phyloP scores from a whole-genome alignment of 305 asterid genomes.

The Fraxinus greggii region DNA sequence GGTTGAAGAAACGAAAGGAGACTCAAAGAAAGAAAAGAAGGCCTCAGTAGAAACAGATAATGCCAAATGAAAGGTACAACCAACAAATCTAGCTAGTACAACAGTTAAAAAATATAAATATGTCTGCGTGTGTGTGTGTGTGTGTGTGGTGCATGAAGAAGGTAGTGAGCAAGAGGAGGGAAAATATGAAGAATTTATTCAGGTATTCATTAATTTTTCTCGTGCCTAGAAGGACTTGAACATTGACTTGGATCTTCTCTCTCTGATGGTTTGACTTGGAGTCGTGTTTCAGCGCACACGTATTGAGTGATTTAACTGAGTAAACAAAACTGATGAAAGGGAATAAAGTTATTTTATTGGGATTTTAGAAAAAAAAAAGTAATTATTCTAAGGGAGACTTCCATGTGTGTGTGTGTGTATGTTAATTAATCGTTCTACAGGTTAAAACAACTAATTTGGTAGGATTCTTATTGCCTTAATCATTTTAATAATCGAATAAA shows the following conservation, averaged over 20 bases:
- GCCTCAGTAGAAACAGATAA: not conserved
- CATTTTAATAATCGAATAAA: not conserved
- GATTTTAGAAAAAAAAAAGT: not conserved
- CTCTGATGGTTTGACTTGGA: constrained; percentile 45
- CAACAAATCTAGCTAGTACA: constrained; percentile 10
- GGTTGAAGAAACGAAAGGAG: constrained; percentile 22
- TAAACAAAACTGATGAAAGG: not conserved
- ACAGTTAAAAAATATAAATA: constrained; percentile 7
- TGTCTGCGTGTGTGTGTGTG: not conserved
- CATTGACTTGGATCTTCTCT: constrained; percentile 57
- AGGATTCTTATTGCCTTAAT: not conserved
- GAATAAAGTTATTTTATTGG: not conserved
- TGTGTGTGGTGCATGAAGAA: not conserved
- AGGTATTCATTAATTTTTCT: constrained; percentile 35
- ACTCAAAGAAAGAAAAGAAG: constrained; percentile 25
- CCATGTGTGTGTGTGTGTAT: not conserved
- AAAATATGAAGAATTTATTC: constrained; percentile 27
- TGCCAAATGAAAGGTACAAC: constrained; percentile 13
- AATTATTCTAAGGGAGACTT: not conserved
- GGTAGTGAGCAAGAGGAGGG: constrained; percentile 16
- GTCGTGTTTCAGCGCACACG: constrained; percentile 11
- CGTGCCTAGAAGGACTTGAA: constrained; percentile 51
- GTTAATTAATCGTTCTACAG: not conserved
- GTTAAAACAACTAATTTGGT: not conserved
- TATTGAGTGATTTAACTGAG: not conserved